These are phyloP conservation scores for Colletotrichum falcatum DNA, from an alignment of 2,329 filamentous ascomycete species.

Conservation along the genomic window DNA sequence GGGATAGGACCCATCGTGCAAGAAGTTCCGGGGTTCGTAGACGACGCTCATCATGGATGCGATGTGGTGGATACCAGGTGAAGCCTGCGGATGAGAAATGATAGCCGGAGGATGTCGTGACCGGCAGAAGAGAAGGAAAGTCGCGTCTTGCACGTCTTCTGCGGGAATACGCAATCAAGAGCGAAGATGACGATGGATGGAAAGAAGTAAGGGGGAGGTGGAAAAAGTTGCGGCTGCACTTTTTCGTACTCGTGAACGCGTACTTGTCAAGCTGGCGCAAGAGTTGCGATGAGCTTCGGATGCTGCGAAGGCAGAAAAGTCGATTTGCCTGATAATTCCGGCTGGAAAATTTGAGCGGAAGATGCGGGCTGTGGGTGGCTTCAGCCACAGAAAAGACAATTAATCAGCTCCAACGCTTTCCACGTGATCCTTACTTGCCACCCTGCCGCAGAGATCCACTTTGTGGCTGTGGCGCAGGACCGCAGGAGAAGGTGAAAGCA, in stretches of 20 bases:
- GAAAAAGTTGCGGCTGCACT: conserved; percentile 22
- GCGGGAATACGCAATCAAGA: conserved; percentile 6
- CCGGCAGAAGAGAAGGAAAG: conserved; percentile 7
- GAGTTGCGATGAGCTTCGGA: conserved; percentile 26
- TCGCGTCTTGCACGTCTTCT: conserved; percentile 20
- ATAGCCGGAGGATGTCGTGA: conserved; percentile 30
- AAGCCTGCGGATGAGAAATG: conserved; percentile 14
- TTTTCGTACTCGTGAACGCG: conserved; percentile 37
- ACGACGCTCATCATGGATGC: conserved; percentile 61
- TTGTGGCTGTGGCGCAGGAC: conserved; percentile 12
- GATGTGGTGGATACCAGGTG: conserved; percentile 42
- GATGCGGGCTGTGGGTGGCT: conserved; percentile 1
- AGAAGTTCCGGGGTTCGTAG: conserved; percentile 63
- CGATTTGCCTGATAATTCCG: conserved; percentile 38
- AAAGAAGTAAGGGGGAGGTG: conserved; percentile 5
- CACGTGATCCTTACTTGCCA: conserved; percentile 35
- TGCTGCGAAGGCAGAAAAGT: conserved; percentile 37
- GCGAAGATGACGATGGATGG: conserved; percentile 3
- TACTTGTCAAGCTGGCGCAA: conserved; percentile 25
- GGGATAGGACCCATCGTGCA: conserved; percentile 62
- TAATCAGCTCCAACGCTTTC: conserved; percentile 1
- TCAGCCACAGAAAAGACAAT: conserved; percentile 28
- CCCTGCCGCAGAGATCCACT: conserved; percentile 20
- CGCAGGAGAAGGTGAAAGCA: conserved; percentile 13
- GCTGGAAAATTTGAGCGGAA: conserved; percentile 31